phyloP scores from a whole-genome alignment of 176 grass and related monocot species.

The Rhynchospora tenuis region DNA sequence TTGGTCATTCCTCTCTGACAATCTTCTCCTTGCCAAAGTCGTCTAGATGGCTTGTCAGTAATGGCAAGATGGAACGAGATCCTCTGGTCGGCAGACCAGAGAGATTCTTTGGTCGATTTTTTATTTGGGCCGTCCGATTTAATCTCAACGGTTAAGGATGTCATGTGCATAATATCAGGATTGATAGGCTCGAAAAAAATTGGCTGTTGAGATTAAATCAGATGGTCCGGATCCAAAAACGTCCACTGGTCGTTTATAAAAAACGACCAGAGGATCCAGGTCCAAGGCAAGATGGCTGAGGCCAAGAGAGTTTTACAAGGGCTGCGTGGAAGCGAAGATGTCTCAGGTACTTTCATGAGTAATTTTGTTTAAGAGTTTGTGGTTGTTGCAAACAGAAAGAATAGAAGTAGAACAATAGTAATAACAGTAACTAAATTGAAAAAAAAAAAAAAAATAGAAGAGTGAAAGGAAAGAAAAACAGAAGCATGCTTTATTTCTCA shows the following conservation, averaged over 20 bases:
- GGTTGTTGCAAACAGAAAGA: too few relatives aligned
- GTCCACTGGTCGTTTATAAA: too few relatives aligned
- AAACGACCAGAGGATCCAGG: too few relatives aligned
- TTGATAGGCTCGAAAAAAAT: too few relatives aligned
- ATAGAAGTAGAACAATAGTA: too few relatives aligned
- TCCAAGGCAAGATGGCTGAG: constrained; percentile 80
- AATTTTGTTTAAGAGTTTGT: neutral
- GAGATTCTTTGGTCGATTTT: too few relatives aligned
- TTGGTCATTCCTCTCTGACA: constrained; percentile 75
- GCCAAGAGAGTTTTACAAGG: constrained; percentile 66
- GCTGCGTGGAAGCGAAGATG: constrained; percentile 75
- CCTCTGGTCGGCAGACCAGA: too few relatives aligned
- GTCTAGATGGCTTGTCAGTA: constrained; percentile 94
- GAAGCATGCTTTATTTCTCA: neutral
- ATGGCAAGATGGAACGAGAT: constrained; percentile 92
- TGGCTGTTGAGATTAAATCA: too few relatives aligned
- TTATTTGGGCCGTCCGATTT: too few relatives aligned
- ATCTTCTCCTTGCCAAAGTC: constrained; percentile 96
- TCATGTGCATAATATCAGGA: too few relatives aligned
- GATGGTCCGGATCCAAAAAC: too few relatives aligned
- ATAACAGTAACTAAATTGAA: neutral
- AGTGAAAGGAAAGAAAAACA: neutral
- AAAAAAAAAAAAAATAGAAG: neutral
- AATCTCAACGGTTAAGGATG: too few relatives aligned
- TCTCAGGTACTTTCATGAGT: constrained; percentile 56